Percentiles rank a stretch among this genome's conserved stretches.
phyloP scores from a whole-genome alignment of 2,329 filamentous ascomycete species.

The Clonostachys byssicola region DNA sequence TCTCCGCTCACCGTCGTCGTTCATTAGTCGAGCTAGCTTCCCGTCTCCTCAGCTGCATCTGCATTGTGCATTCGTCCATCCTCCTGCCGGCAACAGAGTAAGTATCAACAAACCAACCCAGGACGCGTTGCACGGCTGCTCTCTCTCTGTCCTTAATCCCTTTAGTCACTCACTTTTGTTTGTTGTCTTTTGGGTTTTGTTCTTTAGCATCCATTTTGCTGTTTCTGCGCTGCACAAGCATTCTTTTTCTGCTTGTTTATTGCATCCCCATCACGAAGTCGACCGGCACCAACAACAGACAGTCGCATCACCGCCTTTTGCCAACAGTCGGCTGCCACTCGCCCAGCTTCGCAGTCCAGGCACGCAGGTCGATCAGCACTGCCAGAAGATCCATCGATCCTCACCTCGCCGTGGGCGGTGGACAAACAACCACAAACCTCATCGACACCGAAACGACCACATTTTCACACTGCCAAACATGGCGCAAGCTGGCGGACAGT shows the following conservation, averaged over 20 bases:
- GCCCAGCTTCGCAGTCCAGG: no score
- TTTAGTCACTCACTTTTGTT: no score
- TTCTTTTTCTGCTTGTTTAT: background rate
- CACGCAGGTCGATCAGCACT: background rate
- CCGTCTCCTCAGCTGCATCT: no score
- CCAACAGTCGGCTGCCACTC: background rate
- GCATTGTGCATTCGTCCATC: no score
- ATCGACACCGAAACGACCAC: background rate
- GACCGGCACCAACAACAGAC: background rate
- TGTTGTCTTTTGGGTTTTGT: background rate
- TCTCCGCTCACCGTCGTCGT: no score
- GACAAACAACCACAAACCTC: background rate
- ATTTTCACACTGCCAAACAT: background rate
- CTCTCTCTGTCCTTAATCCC: no score
- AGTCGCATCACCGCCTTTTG: background rate
- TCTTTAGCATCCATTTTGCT: background rate
- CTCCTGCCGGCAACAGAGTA: no score
- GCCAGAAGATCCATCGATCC: background rate
- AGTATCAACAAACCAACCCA: no score
- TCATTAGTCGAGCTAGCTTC: no score
- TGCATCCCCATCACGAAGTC: background rate
- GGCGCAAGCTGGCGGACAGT: constrained; percentile 22
- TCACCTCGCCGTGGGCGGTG: background rate
- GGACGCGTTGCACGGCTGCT: no score
- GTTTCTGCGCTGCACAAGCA: background rate